Evolutionary conservation across 108 stramenopile species (phyloP).

Genomic region (Fistulifera pelliculosa): DNA sequence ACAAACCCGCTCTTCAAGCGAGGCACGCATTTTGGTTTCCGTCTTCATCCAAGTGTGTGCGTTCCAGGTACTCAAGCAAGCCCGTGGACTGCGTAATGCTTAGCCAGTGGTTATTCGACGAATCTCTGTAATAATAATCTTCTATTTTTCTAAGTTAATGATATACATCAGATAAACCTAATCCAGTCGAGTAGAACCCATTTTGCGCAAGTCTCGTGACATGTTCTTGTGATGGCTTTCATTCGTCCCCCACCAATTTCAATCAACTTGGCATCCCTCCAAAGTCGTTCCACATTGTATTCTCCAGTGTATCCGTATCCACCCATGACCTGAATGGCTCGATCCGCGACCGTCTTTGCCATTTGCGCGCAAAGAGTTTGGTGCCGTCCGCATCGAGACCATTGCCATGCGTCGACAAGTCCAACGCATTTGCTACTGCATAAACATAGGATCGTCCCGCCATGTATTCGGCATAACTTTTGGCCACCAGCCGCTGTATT

Average conservation of each 20-base stretch:
- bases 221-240: conserved; percentile 99
- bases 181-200: conserved; percentile 20
- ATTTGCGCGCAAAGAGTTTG: conserved; percentile 93
- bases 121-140: too few relatives aligned
- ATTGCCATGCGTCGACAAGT: conserved; percentile 71
- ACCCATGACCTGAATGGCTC: conserved; percentile 96
- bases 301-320: conserved; percentile 99
- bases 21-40: conserved; percentile 8
- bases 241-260: conserved; percentile 99
- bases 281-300: conserved; percentile 93
- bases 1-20: background rate
- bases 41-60: conserved; percentile 1
- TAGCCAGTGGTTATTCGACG: too few relatives aligned
- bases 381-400: conserved; percentile 96
- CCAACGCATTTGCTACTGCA: conserved; percentile 69
- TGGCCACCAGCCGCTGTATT: conserved; percentile 88
- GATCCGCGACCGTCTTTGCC: conserved; percentile 94
- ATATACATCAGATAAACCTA: conserved; percentile 15
- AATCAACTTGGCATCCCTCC: conserved; percentile 96
- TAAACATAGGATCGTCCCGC: conserved; percentile 93
- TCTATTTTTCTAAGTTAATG: background rate
- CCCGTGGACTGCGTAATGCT: too few relatives aligned
- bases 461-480: conserved; percentile 96
- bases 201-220: conserved; percentile 55
- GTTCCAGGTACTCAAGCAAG: background rate